Evolutionary conservation across 2,329 filamentous ascomycete species (phyloP), one percentile per base, ranked within the genome.

Genomic region (Trichothecium sympodiale): DNA sequence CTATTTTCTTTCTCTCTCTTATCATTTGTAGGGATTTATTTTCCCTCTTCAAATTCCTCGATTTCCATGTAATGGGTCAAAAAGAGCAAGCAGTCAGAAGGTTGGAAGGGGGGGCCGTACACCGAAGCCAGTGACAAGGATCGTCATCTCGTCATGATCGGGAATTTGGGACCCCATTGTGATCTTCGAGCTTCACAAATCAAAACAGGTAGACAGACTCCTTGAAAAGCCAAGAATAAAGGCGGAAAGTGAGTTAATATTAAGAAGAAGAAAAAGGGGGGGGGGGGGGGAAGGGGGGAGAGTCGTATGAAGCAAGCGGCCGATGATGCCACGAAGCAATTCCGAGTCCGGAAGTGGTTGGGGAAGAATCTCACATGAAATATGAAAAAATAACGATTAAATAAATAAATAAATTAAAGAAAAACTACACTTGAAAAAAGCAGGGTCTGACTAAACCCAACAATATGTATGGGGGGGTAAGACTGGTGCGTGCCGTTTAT

Each of bases 81-180:
- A 29, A 29, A 29, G 28, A 29, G n/a, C 6, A 10, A 25, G 20
- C 6, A 25, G 28, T 7, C 28, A 29, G 28, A n/a, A 14, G n/a
- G 28, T n/a, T n/a, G n/a, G n/a, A n/a, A 29, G 26, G n/a, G 34
- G 15, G 17, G 25, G 13, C 31, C 39, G 2, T 32, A 41, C 39
- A 15, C 39, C 39, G 16, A 41, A 38, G 15, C 39, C 39, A n/a
- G 34, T 37, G n/a, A 38, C 39, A 17, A 39, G 34, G 12, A 41
- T 31, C 8, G 30, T 41, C 16, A 41, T 25, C 40, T 41, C 37
- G 12, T 39, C 37, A 7, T 33, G 26, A 6, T 38, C 15, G 17
- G 20, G 15, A n/a, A 29, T 26, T 18, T 39, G 29, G 5, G 40
- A 41, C 15, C 40, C 40, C 40, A 41, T 41, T 15, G 9, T 23